phyloP scores from a whole-genome alignment of 1,284 basidiomycete species.

The Ceratobasidium theobromae region DNA sequence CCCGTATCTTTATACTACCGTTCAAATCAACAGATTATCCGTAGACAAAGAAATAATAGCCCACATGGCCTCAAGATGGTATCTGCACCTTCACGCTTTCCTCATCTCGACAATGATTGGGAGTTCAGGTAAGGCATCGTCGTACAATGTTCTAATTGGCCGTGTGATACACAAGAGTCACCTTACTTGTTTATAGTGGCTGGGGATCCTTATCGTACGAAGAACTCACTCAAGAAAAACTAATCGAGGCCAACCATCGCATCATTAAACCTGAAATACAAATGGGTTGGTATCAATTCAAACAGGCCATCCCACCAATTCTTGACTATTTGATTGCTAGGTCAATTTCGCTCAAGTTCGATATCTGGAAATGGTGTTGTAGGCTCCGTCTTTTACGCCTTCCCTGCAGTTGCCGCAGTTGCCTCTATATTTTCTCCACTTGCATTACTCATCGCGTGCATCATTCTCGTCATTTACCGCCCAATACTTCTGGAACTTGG shows the following conservation, averaged over 20 bases:
- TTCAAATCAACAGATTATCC: constrained; percentile 45
- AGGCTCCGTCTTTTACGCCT: constrained; percentile 68
- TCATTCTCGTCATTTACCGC: constrained; percentile 64
- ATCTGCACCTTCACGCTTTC: constrained; percentile 57
- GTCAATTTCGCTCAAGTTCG: constrained; percentile 59
- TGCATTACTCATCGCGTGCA: constrained; percentile 59
- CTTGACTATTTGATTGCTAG: constrained; percentile 38
- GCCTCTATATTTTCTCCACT: constrained; percentile 66
- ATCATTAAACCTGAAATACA: constrained; percentile 44
- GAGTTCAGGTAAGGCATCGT: constrained; percentile 54
- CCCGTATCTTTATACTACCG: background rate
- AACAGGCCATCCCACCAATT: background rate
- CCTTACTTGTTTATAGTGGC: constrained; percentile 39
- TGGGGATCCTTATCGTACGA: constrained; percentile 59
- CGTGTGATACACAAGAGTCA: background rate
- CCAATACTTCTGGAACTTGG: constrained; percentile 70
- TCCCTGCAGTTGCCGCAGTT: constrained; percentile 63
- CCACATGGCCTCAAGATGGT: constrained; percentile 51
- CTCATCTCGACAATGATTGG: constrained; percentile 63
- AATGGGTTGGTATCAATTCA: constrained; percentile 38
- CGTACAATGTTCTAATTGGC: background rate
- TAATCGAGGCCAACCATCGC: constrained; percentile 38
- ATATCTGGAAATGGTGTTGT: constrained; percentile 68
- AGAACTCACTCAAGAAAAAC: constrained; percentile 47
- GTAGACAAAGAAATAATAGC: constrained; percentile 57